Conservation (phyloP, 2,329 filamentous ascomycete species). For the Neonectria faginata region DNA sequence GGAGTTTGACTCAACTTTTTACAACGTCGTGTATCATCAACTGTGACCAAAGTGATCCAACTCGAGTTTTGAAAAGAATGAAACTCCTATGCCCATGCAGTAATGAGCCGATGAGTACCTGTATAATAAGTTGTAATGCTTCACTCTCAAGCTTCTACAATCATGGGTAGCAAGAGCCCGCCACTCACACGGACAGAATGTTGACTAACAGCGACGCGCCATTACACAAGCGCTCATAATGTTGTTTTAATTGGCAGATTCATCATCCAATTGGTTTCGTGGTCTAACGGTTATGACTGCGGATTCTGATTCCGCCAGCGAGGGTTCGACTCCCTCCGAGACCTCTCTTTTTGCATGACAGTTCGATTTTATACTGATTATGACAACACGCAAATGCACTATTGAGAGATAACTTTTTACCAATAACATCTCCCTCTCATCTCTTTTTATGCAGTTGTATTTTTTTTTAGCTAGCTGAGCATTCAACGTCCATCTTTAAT, state of each 20-base stretch:
- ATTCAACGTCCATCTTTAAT: not conserved
- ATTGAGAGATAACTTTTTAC: not conserved
- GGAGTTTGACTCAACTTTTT: not conserved
- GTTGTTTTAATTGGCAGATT: not conserved
- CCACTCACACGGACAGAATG: not conserved
- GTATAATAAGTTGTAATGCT: no score
- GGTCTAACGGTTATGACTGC: conserved; percentile 34
- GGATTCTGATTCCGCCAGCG: conserved; percentile 34
- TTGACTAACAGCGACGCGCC: not conserved
- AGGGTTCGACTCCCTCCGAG: conserved; percentile 32
- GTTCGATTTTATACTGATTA: not conserved
- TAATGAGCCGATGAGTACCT: not conserved
- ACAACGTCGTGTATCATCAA: not conserved
- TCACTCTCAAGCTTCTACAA: no score
- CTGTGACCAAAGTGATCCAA: not conserved
- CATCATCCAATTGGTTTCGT: conserved; percentile 22
- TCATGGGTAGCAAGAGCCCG: no score
- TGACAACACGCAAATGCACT: not conserved
- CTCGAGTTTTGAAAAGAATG: no score
- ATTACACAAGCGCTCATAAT: not conserved
- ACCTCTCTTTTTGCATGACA: conserved; percentile 15
- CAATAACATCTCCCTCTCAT: not conserved
- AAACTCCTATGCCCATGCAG: not conserved
- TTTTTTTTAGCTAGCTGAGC: not conserved
- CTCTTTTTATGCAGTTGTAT: not conserved